Evolutionary conservation across 768 basidiomycete species (phyloP).

Genomic region (Tulasnella sp.): DNA sequence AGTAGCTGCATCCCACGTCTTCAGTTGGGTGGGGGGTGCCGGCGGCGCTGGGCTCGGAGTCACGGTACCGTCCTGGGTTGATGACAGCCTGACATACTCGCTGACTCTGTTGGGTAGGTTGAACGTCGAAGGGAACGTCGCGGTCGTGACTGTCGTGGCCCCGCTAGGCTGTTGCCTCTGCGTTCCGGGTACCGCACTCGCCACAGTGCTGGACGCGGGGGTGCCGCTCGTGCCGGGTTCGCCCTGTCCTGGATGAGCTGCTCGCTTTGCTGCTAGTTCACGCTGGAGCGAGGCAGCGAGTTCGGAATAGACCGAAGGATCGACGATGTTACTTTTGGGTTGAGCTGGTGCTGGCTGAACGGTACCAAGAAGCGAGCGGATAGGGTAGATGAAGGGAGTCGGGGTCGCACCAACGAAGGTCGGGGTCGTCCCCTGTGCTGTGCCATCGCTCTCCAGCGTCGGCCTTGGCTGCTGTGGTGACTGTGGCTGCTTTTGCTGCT

Average conservation of each 20-base stretch:
- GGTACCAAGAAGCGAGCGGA: slow-evolving; percentile 26
- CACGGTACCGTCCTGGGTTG: background rate
- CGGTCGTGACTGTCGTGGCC: background rate
- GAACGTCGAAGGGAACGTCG: background rate
- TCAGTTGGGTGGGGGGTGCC: background rate
- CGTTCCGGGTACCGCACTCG: background rate
- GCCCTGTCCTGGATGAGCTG: background rate
- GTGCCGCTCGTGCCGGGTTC: background rate
- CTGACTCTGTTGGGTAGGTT: background rate
- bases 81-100: background rate
- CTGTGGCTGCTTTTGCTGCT: background rate
- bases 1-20: background rate
- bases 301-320: slow-evolving; percentile 2
- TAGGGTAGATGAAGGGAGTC: slow-evolving; percentile 25
- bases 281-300: slow-evolving; percentile 1
- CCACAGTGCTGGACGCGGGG: background rate
- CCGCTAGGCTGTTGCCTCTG: background rate
- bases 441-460: background rate
- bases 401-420: background rate
- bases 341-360: slow-evolving; percentile 19
- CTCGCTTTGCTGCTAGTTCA: background rate
- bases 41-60: background rate
- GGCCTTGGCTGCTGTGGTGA: background rate
- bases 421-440: background rate
- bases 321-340: background rate